Base-by-base conservation (phyloP, 2,329 filamentous ascomycete species). In the Trichoderma koningiopsis region DNA sequence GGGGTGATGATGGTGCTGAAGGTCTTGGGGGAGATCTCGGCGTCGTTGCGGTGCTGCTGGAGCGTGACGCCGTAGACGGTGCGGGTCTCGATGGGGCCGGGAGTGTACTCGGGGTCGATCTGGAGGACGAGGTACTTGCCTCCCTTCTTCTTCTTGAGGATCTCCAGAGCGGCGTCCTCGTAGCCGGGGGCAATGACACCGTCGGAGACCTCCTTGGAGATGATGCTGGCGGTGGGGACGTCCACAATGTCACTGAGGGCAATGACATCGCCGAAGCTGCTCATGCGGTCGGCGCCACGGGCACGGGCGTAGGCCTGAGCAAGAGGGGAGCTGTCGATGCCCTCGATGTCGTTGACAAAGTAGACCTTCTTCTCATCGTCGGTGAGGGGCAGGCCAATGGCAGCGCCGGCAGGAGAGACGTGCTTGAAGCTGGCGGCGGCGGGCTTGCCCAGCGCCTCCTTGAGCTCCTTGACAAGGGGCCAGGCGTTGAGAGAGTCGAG, bases 361-460 rank as follows among this genome's bases (percentile, higher is more conserved):
- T 97, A 99, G 68, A 97, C 96, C 84, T 97, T 96, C 82, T 92
- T 91, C 87, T 99, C 96, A 64, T 92, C 92, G 52, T 92, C 89
- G 72, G 85, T 93, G 72, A 99, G 87, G 27, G 94, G 93, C 7
- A 96, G 89, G 74, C 94, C 96, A 76, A 99, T 96, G 73, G 96
- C 95, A 70, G 95, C 96, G 77, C 96, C 96, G 55, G 96, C 96
- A 24, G 96, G 96, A 11, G 96, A 99, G 72, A 98, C 96, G 80
- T 99, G 96, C 89, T 97, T 99, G 90, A 99, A 99, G 80, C 93
- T 97, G 72, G 96, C 95, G 35, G 96, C 96, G 66, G 96, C 96
- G 40, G 96, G 93, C 80, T 91, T 90, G 74, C 91, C 91, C 27
- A 98, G 89, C 27, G 95, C 93, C 75, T 91, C 85, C 85, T 94